phyloP scores from a whole-genome alignment of 148 eudicot species.

The Spergularia bocconei region DNA sequence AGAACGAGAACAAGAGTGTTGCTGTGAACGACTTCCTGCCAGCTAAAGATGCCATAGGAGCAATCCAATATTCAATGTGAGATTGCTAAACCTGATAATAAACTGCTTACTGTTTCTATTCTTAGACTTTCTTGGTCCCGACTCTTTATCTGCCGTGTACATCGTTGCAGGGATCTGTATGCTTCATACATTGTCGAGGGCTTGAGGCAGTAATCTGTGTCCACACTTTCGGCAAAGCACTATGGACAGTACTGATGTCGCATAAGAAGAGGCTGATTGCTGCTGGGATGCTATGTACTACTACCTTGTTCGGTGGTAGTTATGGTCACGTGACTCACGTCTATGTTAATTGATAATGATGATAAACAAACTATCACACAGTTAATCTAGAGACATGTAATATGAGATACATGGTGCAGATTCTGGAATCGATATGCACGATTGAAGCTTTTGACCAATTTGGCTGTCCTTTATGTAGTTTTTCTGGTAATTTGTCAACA shows the following conservation, averaged over 20 bases:
- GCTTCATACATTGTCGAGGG: constrained; percentile 84
- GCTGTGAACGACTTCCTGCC: constrained; percentile 87
- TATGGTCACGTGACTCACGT: not conserved
- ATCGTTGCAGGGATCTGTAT: constrained; percentile 70
- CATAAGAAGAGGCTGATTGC: constrained; percentile 1
- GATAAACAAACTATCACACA: constrained; percentile 13
- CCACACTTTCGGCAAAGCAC: not conserved
- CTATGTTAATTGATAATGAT: constrained; percentile 13
- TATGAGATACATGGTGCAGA: not conserved
- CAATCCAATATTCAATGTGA: constrained; percentile 86
- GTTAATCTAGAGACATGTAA: constrained; percentile 15
- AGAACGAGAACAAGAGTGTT: constrained; percentile 91
- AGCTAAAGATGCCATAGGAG: constrained; percentile 67
- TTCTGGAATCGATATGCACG: not conserved
- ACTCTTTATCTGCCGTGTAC: constrained; percentile 1
- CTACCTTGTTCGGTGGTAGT: not conserved
- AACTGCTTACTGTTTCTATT: not conserved
- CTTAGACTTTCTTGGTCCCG: not conserved
- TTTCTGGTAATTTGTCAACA: not conserved
- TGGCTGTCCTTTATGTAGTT: not conserved
- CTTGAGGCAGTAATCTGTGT: constrained; percentile 56
- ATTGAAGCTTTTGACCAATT: not conserved
- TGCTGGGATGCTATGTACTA: not conserved
- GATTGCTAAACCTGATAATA: constrained; percentile 4
- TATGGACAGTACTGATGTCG: not conserved